Percentiles rank a stretch among this genome's conserved stretches.
Evolutionary conservation across 306 rosid genomes (phyloP).

Genomic region (Delonix regia): DNA sequence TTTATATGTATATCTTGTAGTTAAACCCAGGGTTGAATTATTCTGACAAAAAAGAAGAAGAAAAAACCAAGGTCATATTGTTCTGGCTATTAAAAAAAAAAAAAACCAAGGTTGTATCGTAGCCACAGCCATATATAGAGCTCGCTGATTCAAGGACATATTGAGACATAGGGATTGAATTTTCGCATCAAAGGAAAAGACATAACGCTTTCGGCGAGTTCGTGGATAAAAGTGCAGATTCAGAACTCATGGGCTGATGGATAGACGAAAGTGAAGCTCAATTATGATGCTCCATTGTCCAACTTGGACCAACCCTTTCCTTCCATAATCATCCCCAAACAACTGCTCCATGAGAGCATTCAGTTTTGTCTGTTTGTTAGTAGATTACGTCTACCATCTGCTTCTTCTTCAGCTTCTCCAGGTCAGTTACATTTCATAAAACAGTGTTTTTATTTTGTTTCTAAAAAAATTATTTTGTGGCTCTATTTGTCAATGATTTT

Average conservation of each 20-base stretch:
- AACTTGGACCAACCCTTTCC: constrained; percentile 22
- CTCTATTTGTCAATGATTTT: no score
- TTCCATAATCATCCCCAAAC: not conserved
- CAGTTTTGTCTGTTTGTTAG: constrained; percentile 35
- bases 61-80: no score
- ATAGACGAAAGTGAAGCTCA: constrained; percentile 24
- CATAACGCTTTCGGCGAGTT: constrained; percentile 22
- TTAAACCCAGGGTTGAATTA: no score
- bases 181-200: constrained; percentile 5
- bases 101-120: no score
- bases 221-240: constrained; percentile 26
- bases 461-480: no score
- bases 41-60: no score
- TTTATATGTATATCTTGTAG: no score
- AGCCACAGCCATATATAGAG: no score
- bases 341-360: not conserved
- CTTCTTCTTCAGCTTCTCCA: constrained; percentile 26
- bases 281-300: constrained; percentile 29
- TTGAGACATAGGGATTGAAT: constrained; percentile 29
- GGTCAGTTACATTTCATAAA: constrained; percentile 2
- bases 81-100: no score
- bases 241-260: not conserved
- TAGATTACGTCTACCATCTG: constrained; percentile 5
- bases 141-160: not conserved
- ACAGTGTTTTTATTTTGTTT: no score